Evolutionary conservation across 768 basidiomycete species (phyloP).

Genomic region (Xerocomellus dryophilus): DNA sequence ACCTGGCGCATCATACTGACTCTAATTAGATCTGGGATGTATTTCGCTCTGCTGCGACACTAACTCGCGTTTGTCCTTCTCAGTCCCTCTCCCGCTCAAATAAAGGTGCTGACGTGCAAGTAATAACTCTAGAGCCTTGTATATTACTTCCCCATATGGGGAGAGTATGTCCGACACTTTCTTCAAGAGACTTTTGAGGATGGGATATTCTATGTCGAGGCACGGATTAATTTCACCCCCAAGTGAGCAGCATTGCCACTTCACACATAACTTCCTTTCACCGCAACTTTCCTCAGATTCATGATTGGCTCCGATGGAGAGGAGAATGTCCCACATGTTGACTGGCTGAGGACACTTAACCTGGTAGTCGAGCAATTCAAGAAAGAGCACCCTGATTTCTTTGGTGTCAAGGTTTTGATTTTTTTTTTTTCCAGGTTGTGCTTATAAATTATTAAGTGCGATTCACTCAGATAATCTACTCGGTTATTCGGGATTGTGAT

Average conservation of each 20-base stretch:
- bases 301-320: conserved; percentile 58
- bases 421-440: background rate
- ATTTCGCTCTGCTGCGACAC: conserved; percentile 53
- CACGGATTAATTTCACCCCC: conserved; percentile 59
- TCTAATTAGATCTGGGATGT: conserved; percentile 68
- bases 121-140: conserved; percentile 34
- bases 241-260: conserved; percentile 39
- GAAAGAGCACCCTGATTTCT: conserved; percentile 58
- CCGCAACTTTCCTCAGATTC: conserved; percentile 34
- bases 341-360: conserved; percentile 56
- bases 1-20: background rate
- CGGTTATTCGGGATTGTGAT: conserved; percentile 54
- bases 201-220: conserved; percentile 69
- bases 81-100: background rate
- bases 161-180: conserved; percentile 60
- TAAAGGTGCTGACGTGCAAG: background rate
- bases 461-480: conserved; percentile 61
- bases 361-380: conserved; percentile 50
- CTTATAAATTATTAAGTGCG: background rate
- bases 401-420: conserved; percentile 56
- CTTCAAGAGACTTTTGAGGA: conserved; percentile 62
- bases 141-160: conserved; percentile 55
- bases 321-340: conserved; percentile 55
- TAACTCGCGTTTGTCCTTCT: conserved; percentile 42
- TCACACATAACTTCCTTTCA: background rate